These are phyloP conservation scores for Plasmodium falciparum DNA, from an alignment of 169 alveolate species.

Conservation along the genomic window DNA sequence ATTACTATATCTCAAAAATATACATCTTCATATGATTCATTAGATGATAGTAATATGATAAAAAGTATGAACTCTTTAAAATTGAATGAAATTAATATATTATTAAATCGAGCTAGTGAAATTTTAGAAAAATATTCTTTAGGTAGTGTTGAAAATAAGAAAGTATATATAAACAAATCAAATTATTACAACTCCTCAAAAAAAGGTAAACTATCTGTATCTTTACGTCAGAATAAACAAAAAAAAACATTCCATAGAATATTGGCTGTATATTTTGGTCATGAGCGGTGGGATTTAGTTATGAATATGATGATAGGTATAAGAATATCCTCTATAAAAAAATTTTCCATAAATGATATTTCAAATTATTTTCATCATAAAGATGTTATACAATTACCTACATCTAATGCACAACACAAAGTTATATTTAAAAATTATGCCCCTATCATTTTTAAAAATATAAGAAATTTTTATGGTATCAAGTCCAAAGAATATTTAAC, in stretches of 20 bases:
- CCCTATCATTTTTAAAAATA: constrained; percentile 95
- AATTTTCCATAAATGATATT: constrained; percentile 18
- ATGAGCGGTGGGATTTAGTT: constrained; percentile 93
- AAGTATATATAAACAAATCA: constrained; percentile 42
- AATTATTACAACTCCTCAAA: constrained; percentile 23
- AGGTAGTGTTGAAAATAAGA: constrained; percentile 16
- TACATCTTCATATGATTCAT: constrained; percentile 40
- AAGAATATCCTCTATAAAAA: constrained; percentile 85
- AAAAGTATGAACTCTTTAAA: background rate
- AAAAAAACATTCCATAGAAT: constrained; percentile 25
- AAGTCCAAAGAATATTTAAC: constrained; percentile 93
- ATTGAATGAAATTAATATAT: constrained; percentile 9
- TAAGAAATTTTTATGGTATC: constrained; percentile 92
- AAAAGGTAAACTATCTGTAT: constrained; percentile 57
- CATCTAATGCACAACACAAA: constrained; percentile 35
- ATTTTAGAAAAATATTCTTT: constrained; percentile 31
- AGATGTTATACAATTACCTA: constrained; percentile 38
- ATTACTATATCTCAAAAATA: constrained; percentile 42
- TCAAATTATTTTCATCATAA: constrained; percentile 23
- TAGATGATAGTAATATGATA: constrained; percentile 5
- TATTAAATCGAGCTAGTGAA: constrained; percentile 31
- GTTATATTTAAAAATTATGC: constrained; percentile 95
- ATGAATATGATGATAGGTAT: constrained; percentile 94
- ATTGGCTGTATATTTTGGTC: constrained; percentile 91
- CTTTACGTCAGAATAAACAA: constrained; percentile 43